Evolutionary conservation across 2,329 filamentous ascomycete genomes (phyloP).

Genomic region (Calycina marina): DNA sequence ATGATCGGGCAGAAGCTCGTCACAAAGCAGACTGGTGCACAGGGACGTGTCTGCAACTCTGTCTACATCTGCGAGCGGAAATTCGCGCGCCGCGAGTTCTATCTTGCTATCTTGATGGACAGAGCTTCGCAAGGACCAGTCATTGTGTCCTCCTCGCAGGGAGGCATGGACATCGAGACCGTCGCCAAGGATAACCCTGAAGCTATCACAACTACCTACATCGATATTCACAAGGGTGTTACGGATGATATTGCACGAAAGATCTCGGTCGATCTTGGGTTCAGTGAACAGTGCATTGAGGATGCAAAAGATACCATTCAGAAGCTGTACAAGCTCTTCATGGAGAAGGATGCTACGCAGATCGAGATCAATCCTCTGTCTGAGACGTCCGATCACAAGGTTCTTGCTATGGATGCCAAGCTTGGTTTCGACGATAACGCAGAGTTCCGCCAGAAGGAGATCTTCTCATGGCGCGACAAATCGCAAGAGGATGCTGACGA

Average conservation of each 20-base stretch:
- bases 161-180: constrained; percentile 97
- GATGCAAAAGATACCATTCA: constrained; percentile 93
- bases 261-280: constrained; percentile 85
- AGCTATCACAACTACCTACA: constrained; percentile 84
- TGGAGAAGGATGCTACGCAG: constrained; percentile 96
- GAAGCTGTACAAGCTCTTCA: constrained; percentile 98
- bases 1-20: constrained; percentile 99
- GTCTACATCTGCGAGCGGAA: constrained; percentile 99
- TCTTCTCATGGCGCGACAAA: constrained; percentile 87
- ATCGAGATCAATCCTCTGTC: constrained; percentile 99
- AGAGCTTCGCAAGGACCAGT: constrained; percentile 79
- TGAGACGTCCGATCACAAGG: constrained; percentile 95
- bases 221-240: constrained; percentile 89
- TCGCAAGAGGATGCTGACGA: constrained; percentile 95
- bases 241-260: constrained; percentile 87
- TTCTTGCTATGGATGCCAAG: constrained; percentile 99
- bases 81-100: constrained; percentile 97
- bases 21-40: constrained; percentile 96
- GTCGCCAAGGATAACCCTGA: constrained; percentile 97
- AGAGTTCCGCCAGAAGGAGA: constrained; percentile 92
- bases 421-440: constrained; percentile 98
- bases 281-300: constrained; percentile 94
- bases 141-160: constrained; percentile 95
- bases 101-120: constrained; percentile 98
- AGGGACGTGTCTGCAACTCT: constrained; percentile 84